Evolutionary conservation across 768 basidiomycete species (phyloP), one percentile per base, ranked within the genome.

Genomic region (Lactarius pseudohatsudake): DNA sequence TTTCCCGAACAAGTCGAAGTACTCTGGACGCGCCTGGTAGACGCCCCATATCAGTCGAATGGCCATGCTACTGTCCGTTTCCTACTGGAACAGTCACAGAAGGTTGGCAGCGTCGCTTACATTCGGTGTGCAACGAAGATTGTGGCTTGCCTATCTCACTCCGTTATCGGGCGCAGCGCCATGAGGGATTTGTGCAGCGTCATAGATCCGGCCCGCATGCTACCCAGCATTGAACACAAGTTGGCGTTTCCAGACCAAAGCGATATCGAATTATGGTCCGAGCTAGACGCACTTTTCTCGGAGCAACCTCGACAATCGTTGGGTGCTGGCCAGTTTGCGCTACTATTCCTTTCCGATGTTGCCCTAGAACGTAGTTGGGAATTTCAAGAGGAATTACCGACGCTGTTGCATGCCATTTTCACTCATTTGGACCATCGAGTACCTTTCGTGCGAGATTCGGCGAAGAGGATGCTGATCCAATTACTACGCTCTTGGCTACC

Each of bases 271-370:
- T 75, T 92, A 9, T 90, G 91, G 89, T 87, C 89, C 18, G 88
- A 92, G 71, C 83, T 95, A 22, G 90, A 90, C 70, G 84, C 86
- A 11, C 74, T 93, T 45, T 94, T 91, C 74, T 85, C 83, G 1
- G 87, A 87, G 65, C 84, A 89, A 68, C 89, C 91, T 13, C 80
- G 88, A 38, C 78, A 90, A 57, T 79, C 85, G 2, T 79, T 96
- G 59, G 91, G 91, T 18, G 86, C 91, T 0, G 92, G 92, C 16
- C 94, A 96, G 73, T 92, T 92, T 73, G 94, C 95, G 1, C 85
- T 94, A 78, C 80, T 96, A 10, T 94, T 95, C 73, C 77, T 96
- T 32, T 84, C 87, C 3, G 91, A 94, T 68, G 82, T 90, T 40
- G 85, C 90, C 0, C 76, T 93, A 34, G 88, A 90, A 69, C 84